These are phyloP conservation scores for Laetiporus sulphureus DNA, from an alignment of 1,284 basidiomycete species.

Conservation along the genomic window DNA sequence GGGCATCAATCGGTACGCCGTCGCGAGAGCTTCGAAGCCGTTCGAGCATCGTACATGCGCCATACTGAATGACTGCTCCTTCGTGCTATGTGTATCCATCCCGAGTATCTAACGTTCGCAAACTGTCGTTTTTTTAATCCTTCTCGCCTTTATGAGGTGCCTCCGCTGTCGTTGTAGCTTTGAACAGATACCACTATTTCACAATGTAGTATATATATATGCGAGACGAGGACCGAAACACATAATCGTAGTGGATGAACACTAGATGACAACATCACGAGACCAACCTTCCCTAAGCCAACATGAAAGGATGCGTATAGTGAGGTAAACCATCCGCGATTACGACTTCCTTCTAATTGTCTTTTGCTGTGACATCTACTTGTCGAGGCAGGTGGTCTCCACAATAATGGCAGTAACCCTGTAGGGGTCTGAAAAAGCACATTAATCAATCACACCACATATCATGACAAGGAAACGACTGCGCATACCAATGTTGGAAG, in stretches of 20 bases:
- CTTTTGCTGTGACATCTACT: slow-evolving; percentile 11
- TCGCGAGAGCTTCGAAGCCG: slow-evolving; percentile 37
- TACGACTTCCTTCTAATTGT: slow-evolving; percentile 9
- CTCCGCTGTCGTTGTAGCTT: too few relatives aligned
- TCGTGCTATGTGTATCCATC: too few relatives aligned
- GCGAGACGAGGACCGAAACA: background rate
- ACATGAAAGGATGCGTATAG: slow-evolving; percentile 6
- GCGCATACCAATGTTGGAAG: slow-evolving; percentile 92
- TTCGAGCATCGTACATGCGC: slow-evolving; percentile 65
- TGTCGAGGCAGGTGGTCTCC: slow-evolving; percentile 73
- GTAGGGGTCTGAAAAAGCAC: slow-evolving; percentile 64
- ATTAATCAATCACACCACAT: too few relatives aligned
- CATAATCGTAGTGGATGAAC: slow-evolving; percentile 4
- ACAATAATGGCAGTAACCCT: slow-evolving; percentile 87
- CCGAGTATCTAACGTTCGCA: too few relatives aligned
- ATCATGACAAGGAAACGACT: too few relatives aligned
- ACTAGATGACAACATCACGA: slow-evolving; percentile 3
- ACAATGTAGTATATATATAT: too few relatives aligned
- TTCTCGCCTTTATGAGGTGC: too few relatives aligned
- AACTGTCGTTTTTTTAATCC: too few relatives aligned
- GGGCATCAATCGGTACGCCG: slow-evolving; percentile 64
- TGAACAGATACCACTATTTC: slow-evolving; percentile 9
- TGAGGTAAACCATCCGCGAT: slow-evolving; percentile 7
- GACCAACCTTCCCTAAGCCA: background rate
- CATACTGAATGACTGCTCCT: slow-evolving; percentile 57